These are phyloP conservation scores for Colletotrichum acutatum DNA, from an alignment of 2,329 filamentous ascomycete genomes.

Conservation along the genomic window DNA sequence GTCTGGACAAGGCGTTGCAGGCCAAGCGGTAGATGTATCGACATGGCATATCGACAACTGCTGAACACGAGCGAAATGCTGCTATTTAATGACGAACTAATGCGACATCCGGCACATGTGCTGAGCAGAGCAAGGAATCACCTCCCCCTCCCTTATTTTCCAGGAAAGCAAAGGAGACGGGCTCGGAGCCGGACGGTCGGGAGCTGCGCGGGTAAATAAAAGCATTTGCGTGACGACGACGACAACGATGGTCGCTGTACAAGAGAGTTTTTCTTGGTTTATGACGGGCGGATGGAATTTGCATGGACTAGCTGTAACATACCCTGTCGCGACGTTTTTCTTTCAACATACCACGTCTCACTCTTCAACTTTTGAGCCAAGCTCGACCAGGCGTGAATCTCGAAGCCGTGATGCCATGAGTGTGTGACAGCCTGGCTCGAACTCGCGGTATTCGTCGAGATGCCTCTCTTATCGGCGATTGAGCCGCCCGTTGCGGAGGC, in stretches of 20 bases:
- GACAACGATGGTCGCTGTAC: constrained; percentile 19
- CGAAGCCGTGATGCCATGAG: background rate
- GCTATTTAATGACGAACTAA: constrained; percentile 35
- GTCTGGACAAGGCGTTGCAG: constrained; percentile 46
- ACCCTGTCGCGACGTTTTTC: constrained; percentile 32
- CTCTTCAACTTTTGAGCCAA: background rate
- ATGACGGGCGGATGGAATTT: constrained; percentile 30
- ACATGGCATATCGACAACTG: background rate
- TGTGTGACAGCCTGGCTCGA: background rate
- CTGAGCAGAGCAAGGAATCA: constrained; percentile 5
- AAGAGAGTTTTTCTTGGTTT: constrained; percentile 26
- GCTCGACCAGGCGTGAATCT: background rate
- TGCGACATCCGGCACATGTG: constrained; percentile 25
- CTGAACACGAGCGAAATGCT: constrained; percentile 6
- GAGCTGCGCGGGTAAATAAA: constrained; percentile 29
- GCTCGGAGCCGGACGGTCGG: background rate
- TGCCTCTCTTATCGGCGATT: background rate
- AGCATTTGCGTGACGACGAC: constrained; percentile 26
- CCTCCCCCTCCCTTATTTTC: constrained; percentile 4
- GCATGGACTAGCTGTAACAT: constrained; percentile 34
- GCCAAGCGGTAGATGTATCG: constrained; percentile 35
- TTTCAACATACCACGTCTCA: constrained; percentile 22
- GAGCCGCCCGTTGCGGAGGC: background rate
- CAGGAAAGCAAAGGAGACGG: background rate
- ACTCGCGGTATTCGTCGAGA: background rate